Evolutionary conservation across 2,329 filamentous ascomycete genomes (phyloP), one percentile per base, ranked within the genome.

Genomic region (Immersiporthe knoxdaviesiana): DNA sequence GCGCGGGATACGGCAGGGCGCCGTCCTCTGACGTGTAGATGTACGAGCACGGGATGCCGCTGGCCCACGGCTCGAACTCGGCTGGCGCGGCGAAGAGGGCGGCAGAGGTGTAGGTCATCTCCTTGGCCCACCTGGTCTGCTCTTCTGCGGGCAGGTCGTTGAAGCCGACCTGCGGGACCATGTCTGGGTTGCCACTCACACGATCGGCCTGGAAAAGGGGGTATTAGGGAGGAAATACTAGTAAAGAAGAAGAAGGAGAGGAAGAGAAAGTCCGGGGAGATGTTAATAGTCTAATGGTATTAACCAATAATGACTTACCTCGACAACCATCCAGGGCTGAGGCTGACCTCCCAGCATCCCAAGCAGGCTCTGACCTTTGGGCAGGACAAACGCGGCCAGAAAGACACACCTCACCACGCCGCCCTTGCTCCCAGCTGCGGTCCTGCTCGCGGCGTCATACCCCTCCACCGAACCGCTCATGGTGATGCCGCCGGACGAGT

Each of bases 401-500:
- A 78, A 80, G 10, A 76, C 76, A 24, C 73, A 70, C 63, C 73
- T 72, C 16, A 76, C 69, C 18, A 81, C 75, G 1, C 80, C 79
- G 6, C 79, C 79, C 52, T 74, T 76, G 70, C 77, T 73, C 3
- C 79, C 79, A 5, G 70, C 70, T 10, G 68, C 67, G 54, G 72
- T 73, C 21, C 79, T 72, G 61, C 78, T 73, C 66, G 73, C 72
- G 69, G 76, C 78, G 7, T 76, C 74, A 0, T 77, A 71, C 0
- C 75, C 77, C 18, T 74, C 70, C 14, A 79, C 67, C 2, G 75
- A 77, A 54, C 73, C 74, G 56, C 72, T 70, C 4, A 73, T 74
- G 5, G 78, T 68, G 2, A 78, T 70, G 30, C 78, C 78, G 32
- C 75, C 74, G 75, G 78, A 80, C 37, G 75, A 78, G 68, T 81